Evolutionary conservation across 2,329 filamentous ascomycete species (phyloP).

Genomic region (Penicillium sp.): DNA sequence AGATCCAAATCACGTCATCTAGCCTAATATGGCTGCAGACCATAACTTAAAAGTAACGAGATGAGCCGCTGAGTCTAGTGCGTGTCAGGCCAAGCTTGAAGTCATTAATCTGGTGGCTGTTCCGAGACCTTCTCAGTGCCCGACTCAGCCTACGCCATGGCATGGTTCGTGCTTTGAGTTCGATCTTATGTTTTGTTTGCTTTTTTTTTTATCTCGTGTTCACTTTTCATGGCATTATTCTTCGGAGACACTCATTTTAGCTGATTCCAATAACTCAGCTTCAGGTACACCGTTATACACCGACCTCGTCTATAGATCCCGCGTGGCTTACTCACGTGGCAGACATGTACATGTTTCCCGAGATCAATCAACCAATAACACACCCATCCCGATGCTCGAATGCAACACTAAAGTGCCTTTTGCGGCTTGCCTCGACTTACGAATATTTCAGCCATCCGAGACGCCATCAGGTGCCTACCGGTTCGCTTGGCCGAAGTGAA

Average conservation of each 20-base stretch:
- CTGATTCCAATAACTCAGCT: not conserved
- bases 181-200: not conserved
- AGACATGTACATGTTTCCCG: not conserved
- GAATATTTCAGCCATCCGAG: not conserved
- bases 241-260: not conserved
- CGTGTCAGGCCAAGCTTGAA: not conserved
- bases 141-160: not conserved
- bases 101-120: not conserved
- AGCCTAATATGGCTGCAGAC: conserved; percentile 24
- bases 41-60: conserved; percentile 13
- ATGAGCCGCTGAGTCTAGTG: not conserved
- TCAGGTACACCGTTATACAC: not conserved
- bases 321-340: not conserved
- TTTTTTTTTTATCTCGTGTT: not conserved
- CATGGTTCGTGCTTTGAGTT: not conserved
- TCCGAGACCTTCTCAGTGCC: not conserved
- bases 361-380: not conserved
- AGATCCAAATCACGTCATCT: conserved; percentile 37
- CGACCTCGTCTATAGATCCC: not conserved
- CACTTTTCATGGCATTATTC: not conserved
- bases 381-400: not conserved
- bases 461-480: not conserved
- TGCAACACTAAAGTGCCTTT: not conserved
- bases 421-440: not conserved
- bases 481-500: not conserved